phyloP scores from a whole-genome alignment of 176 grass and related monocot species.

The Microstegium vimineum region DNA sequence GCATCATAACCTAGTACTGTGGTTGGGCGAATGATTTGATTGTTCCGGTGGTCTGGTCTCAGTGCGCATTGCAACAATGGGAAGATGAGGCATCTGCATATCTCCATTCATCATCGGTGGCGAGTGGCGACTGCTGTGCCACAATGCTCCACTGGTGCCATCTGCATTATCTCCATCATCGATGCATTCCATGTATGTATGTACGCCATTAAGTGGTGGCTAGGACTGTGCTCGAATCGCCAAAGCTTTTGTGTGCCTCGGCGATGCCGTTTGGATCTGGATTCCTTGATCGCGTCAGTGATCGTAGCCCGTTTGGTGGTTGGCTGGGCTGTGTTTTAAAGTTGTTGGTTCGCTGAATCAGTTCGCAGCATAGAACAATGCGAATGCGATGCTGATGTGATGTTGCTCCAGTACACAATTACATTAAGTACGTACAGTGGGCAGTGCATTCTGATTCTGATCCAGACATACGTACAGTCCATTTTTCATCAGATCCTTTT shows the following conservation, averaged over 20 bases:
- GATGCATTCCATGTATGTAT: background rate
- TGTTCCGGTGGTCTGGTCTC: background rate
- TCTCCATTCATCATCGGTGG: too few relatives aligned
- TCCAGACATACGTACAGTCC: background rate
- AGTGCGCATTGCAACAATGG: background rate
- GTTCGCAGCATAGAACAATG: background rate
- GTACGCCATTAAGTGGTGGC: background rate
- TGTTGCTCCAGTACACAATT: background rate
- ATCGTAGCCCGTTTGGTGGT: background rate
- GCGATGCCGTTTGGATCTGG: conserved; percentile 25
- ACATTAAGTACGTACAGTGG: too few relatives aligned
- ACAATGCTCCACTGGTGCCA: background rate
- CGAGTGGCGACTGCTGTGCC: background rate
- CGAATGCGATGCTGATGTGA: background rate
- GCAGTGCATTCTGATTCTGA: too few relatives aligned
- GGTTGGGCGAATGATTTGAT: background rate
- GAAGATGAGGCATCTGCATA: background rate
- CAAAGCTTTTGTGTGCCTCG: background rate
- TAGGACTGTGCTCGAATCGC: background rate
- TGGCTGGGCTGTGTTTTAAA: background rate
- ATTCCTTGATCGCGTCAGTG: background rate
- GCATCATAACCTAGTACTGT: background rate
- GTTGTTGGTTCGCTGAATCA: conserved; percentile 5
- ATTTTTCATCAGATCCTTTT: background rate
- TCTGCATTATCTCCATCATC: background rate